phyloP scores from a whole-genome alignment of 163 green algal species.

The Picocystis sp. region DNA sequence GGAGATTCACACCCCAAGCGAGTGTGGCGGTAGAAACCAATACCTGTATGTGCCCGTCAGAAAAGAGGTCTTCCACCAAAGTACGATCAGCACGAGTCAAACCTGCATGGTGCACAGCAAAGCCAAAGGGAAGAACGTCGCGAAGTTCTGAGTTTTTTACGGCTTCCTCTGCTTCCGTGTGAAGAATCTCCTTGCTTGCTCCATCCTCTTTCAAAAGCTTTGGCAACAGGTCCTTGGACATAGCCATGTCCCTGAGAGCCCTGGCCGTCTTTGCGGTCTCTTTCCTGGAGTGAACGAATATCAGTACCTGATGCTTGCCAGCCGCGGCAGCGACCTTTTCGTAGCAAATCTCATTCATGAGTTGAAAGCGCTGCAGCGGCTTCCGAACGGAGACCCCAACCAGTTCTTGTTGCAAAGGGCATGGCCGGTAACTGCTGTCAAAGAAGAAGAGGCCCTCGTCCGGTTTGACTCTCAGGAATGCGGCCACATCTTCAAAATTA shows the following conservation, averaged over 20 bases:
- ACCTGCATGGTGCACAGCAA: conserved; percentile 87
- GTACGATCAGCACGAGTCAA: conserved; percentile 77
- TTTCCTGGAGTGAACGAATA: conserved; percentile 96
- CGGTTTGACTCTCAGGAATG: conserved; percentile 79
- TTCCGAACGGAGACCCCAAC: conserved; percentile 91
- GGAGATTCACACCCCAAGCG: conserved; percentile 94
- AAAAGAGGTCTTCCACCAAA: conserved; percentile 92
- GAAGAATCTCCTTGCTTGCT: conserved; percentile 56
- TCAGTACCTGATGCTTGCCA: conserved; percentile 77
- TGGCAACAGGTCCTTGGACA: conserved; percentile 69
- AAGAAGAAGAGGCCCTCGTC: conserved; percentile 92
- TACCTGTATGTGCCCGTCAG: conserved; percentile 75
- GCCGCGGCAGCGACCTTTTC: conserved; percentile 58
- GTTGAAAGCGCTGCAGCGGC: conserved; percentile 91
- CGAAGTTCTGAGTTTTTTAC: conserved; percentile 61
- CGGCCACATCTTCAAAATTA: conserved; percentile 93
- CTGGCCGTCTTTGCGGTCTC: conserved; percentile 94
- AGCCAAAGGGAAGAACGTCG: conserved; percentile 83
- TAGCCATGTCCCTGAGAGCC: conserved; percentile 41
- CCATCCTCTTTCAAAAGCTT: conserved; percentile 61
- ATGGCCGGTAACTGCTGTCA: conserved; percentile 76
- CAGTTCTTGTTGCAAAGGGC: conserved; percentile 89
- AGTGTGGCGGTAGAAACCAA: conserved; percentile 89
- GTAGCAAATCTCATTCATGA: conserved; percentile 98
- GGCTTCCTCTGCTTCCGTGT: conserved; percentile 53